These are phyloP conservation scores for Botryosphaeria agaves DNA, from an alignment of 2,329 filamentous ascomycete genomes.

Conservation along the genomic window DNA sequence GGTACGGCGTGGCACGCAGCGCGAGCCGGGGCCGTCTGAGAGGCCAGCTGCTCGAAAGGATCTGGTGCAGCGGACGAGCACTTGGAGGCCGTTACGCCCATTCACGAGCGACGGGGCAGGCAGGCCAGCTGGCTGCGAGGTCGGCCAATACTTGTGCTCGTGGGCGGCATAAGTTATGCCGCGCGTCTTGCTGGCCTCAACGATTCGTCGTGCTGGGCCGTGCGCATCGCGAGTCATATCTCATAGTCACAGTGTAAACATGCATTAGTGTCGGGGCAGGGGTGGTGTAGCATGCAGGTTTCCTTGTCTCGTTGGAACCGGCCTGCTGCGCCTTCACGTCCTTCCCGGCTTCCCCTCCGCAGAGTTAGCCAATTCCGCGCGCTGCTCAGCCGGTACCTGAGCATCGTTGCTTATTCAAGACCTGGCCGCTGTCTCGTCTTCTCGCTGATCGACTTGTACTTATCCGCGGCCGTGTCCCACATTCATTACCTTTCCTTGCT, in stretches of 20 bases:
- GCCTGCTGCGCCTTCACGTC: conserved; percentile 1
- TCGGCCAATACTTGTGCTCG: neutral
- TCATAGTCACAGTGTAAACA: neutral
- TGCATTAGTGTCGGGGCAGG: conserved; percentile 1
- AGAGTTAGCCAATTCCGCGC: neutral
- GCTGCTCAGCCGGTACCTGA: neutral
- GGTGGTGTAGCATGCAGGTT: neutral
- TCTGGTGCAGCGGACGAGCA: too few species aligned
- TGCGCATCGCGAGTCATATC: neutral
- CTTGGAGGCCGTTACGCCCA: too few species aligned
- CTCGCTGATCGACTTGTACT: conserved; percentile 1
- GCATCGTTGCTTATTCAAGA: conserved; percentile 1
- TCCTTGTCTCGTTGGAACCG: neutral
- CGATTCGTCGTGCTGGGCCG: neutral
- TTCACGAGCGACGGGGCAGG: too few species aligned
- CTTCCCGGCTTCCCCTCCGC: conserved; percentile 1
- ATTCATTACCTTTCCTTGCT: neutral
- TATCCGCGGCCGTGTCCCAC: neutral
- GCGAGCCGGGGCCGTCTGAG: too few species aligned
- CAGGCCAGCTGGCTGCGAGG: neutral
- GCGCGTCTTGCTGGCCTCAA: neutral
- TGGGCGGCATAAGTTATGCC: neutral
- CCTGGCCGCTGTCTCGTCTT: neutral
- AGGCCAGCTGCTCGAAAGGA: too few species aligned
- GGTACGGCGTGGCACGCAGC: too few species aligned